These are phyloP conservation scores for Bretschneidera sinensis DNA, from an alignment of 345 rosid species.

Conservation along the genomic window DNA sequence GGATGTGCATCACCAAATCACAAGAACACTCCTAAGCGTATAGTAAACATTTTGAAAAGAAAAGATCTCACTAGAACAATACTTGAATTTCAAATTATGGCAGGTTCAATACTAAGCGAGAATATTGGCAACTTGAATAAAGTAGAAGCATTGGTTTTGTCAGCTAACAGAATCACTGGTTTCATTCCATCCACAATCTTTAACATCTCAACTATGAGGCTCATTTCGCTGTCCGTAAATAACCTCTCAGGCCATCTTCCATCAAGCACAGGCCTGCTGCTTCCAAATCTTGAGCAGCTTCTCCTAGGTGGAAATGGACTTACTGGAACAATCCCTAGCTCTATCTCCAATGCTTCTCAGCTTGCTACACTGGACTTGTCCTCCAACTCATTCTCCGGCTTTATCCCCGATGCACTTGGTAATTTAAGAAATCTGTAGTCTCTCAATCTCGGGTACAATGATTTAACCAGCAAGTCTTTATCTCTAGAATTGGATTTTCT, in stretches of 20 bases:
- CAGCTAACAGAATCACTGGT: not conserved
- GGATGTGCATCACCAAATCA: no score
- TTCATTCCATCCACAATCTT: slow-evolving; percentile 9
- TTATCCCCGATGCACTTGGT: slow-evolving; percentile 10
- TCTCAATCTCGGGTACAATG: not conserved
- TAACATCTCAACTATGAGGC: no score
- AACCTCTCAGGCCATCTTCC: no score
- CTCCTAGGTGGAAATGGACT: not conserved
- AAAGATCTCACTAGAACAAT: no score
- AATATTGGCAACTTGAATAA: slow-evolving; percentile 7
- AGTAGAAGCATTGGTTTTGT: not conserved
- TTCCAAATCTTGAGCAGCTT: slow-evolving; percentile 17
- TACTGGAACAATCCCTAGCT: slow-evolving; percentile 12
- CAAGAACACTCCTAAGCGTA: no score
- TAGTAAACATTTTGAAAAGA: no score
- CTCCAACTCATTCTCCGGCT: slow-evolving; percentile 16
- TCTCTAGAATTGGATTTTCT: slow-evolving; percentile 9
- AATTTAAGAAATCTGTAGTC: slow-evolving; percentile 1
- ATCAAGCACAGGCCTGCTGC: slow-evolving; percentile 5
- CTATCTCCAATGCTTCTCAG: slow-evolving; percentile 19
- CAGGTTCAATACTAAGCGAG: slow-evolving; percentile 15
- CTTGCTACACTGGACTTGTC: slow-evolving; percentile 10
- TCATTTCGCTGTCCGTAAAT: no score
- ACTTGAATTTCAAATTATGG: not conserved
- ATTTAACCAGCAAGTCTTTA: not conserved